Conservation (phyloP, 2,329 filamentous ascomycete species). For the Lojkania enalia region DNA sequence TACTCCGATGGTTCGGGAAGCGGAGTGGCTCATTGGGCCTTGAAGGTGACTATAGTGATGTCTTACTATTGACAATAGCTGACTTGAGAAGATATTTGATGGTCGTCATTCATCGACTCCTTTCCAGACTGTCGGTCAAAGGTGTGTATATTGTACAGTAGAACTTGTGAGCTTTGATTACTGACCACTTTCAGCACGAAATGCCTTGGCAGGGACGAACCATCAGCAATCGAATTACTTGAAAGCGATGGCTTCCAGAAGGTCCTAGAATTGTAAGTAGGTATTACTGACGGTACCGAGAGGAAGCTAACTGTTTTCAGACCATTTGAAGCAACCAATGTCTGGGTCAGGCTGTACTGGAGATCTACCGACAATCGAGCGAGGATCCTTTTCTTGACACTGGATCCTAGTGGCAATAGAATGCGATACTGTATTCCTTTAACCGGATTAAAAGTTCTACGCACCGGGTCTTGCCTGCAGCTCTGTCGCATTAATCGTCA, state of each 20-base stretch:
- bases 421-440: conserved; percentile 55
- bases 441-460: conserved; percentile 50
- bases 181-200: conserved; percentile 28
- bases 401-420: conserved; percentile 45
- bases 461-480: conserved; percentile 47
- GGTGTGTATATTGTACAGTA: conserved; percentile 6
- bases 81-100: conserved; percentile 41
- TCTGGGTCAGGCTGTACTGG: conserved; percentile 56
- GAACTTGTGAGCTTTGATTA: neutral
- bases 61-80: neutral
- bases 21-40: conserved; percentile 47
- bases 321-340: conserved; percentile 52
- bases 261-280: conserved; percentile 43
- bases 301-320: conserved; percentile 27
- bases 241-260: conserved; percentile 47
- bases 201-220: conserved; percentile 42
- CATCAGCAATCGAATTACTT: conserved; percentile 38
- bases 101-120: conserved; percentile 44
- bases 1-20: conserved; percentile 39
- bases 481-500: conserved; percentile 44
- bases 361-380: conserved; percentile 56
- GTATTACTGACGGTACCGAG: too few species aligned
- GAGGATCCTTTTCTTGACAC: conserved; percentile 57
- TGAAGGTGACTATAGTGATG: conserved; percentile 20
- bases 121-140: conserved; percentile 39